phyloP scores from a whole-genome alignment of 108 stramenopile genomes.

The Discostella stelligeroides region DNA sequence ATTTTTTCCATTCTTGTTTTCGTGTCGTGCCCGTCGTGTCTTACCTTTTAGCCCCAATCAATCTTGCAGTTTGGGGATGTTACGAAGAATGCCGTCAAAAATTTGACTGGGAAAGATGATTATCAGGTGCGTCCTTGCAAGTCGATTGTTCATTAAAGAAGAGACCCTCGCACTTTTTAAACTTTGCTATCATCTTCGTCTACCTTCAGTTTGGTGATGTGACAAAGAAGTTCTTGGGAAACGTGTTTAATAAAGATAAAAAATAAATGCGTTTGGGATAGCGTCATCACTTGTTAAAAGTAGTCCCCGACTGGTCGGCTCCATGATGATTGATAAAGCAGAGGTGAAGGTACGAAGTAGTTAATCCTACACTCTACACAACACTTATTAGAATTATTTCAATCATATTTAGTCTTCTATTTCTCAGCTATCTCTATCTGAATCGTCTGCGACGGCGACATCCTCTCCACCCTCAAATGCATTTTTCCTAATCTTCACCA shows the following conservation, averaged over 20 bases:
- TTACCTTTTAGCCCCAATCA: no score
- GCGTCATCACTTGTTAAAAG: no score
- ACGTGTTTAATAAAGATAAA: slow-evolving; percentile 57
- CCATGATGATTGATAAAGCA: no score
- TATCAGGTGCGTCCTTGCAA: no score
- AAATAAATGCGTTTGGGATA: slow-evolving; percentile 4
- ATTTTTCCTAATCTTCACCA: slow-evolving; percentile 73
- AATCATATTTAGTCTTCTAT: no score
- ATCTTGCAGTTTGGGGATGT: slow-evolving; percentile 60
- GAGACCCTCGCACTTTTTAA: no score
- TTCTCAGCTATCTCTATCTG: not conserved
- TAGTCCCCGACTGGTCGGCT: no score
- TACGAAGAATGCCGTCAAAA: slow-evolving; percentile 64
- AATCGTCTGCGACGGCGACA: slow-evolving; percentile 12
- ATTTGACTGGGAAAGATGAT: slow-evolving; percentile 78
- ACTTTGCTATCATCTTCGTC: not conserved
- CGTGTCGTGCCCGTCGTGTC: not conserved
- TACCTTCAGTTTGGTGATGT: slow-evolving; percentile 75
- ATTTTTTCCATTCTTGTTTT: not conserved
- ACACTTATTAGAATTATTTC: no score
- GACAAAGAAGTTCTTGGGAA: slow-evolving; percentile 70
- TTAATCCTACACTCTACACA: no score
- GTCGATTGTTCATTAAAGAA: no score
- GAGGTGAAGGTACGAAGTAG: no score
- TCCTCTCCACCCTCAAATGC: slow-evolving; percentile 49